Base-by-base conservation (phyloP, 164 flowering plant species). In the Vitis riparia region DNA sequence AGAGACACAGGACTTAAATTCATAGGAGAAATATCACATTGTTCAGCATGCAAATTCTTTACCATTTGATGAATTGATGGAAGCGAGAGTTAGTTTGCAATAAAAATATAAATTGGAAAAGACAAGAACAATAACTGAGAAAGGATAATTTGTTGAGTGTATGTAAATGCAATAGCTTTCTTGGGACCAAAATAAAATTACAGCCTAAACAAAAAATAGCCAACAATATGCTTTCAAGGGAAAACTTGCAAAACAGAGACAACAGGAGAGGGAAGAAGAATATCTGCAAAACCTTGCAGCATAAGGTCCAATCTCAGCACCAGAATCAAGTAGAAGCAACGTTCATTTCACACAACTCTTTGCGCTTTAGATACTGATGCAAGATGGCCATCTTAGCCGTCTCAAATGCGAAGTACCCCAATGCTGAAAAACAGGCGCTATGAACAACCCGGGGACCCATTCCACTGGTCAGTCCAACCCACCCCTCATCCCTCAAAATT, bases 391-490 rank as follows among this genome's bases (percentile, higher is more conserved):
- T 87, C 78, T 92, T 85, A 47, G 99, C 99, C 0, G 99, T 95
- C 93, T 95, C 99, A 81, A 95, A 95, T 1, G 98, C 98, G 80
- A 90, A 95, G 80, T 93, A 95, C 3, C 99, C 99, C 62, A 95
- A 55, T 2, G 99, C 98, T 2, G 98, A 91, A 71, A 95, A 95
- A 71, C 98, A 88, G 51, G 97, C 94, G 76, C 97, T 95, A 64
- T 95, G 93, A 68, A 95, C 79, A 58, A 93, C 97, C 71, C 97
- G 74, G 9, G 98, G 98, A 15, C 97, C 98, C 87, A 91, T 86
- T 64, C 98, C 99, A 3, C 94, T 76, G 0, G 87, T 87, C 15
- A 93, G 75, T 59, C 98, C 98, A 29, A 89, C 82, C 97, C 91
- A 89, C 5, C 98, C 97, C 71, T 95, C 99, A 76, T 93, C 98